phyloP scores from a whole-genome alignment of 164 flowering plant genomes.

The Aristolochia fimbriata region DNA sequence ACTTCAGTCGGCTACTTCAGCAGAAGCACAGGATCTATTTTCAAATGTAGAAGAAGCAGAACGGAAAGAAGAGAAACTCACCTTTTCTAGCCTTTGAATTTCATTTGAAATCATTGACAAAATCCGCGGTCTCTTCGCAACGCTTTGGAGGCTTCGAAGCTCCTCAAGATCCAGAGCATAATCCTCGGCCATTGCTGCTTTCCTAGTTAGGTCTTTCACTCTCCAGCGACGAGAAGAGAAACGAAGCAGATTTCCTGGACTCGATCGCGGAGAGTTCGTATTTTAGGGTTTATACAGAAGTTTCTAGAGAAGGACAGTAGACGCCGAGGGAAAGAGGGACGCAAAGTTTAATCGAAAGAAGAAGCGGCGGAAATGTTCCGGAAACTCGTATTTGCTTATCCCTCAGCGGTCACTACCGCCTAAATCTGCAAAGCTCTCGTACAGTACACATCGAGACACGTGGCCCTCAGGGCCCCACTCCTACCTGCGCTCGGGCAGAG shows the following conservation, averaged over 20 bases:
- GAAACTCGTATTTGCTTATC: background rate
- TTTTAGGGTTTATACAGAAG: constrained; percentile 1
- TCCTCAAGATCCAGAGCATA: constrained; percentile 56
- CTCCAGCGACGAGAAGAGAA: too few species aligned
- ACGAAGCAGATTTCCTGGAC: background rate
- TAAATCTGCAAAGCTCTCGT: too few species aligned
- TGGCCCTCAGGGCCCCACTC: too few species aligned
- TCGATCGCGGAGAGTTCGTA: background rate
- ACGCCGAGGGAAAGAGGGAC: background rate
- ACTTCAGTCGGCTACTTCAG: too few species aligned
- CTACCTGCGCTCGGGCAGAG: too few species aligned
- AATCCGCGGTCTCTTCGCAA: constrained; percentile 73
- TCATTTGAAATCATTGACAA: constrained; percentile 53
- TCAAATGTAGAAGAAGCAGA: background rate
- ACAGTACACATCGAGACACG: too few species aligned
- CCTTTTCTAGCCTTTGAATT: constrained; percentile 64
- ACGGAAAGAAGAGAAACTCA: background rate
- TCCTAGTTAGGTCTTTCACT: background rate
- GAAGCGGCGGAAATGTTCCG: constrained; percentile 3
- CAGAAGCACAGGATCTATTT: background rate
- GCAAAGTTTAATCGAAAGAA: background rate
- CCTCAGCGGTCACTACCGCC: too few species aligned
- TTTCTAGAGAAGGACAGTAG: background rate
- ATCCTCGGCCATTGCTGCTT: background rate
- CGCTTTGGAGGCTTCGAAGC: constrained; percentile 61